Evolutionary conservation across 768 basidiomycete genomes (phyloP), one percentile per base, ranked within the genome.

Genomic region (Kwoniella newhampshirensis): DNA sequence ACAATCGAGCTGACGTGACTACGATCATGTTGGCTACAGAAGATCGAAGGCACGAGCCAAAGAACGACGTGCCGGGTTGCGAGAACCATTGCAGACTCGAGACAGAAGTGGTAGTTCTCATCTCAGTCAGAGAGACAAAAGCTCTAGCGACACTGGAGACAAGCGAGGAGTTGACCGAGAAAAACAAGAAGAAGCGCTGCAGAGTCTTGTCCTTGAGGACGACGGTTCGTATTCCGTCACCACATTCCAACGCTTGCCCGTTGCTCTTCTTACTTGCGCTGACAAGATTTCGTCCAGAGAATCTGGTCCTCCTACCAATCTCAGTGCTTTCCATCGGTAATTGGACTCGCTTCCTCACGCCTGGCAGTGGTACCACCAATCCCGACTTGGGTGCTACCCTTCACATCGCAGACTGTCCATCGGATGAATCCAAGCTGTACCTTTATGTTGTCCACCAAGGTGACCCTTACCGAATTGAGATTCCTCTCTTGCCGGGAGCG

Each of bases 261-360:
- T 6, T n/a, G n/a, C n/a, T n/a, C n/a, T n/a, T n/a, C n/a, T n/a
- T n/a, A n/a, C n/a, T n/a, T n/a, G n/a, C n/a, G n/a, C n/a, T n/a
- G n/a, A n/a, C n/a, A n/a, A n/a, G n/a, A n/a, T 3, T 4, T 30
- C 9, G 11, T 32, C 4, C 27, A 66, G 66, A 45, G 41, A 26
- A 51, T 25, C 54, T 69, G n/a, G 39, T 50, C n/a, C 25, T 69
- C 13, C 23, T 69, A 8, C 68, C 67, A 2, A 62, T 69, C 36
- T 45, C 67, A 12, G 66, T 72, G 27, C 43, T 72, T 27, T 61
- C 63, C 20, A 64, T 72, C 20, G 40, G 53, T 17, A 47, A 52
- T 4, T 72, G 70, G 70, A 67, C 63, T 2, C 63, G 70, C 23
- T 69, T 72, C 55, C 56, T 69, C n/a, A 58, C 46, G 49, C 67